Conservation (phyloP, 495 filamentous ascomycete genomes). For the Aspergillus homomorphus region DNA sequence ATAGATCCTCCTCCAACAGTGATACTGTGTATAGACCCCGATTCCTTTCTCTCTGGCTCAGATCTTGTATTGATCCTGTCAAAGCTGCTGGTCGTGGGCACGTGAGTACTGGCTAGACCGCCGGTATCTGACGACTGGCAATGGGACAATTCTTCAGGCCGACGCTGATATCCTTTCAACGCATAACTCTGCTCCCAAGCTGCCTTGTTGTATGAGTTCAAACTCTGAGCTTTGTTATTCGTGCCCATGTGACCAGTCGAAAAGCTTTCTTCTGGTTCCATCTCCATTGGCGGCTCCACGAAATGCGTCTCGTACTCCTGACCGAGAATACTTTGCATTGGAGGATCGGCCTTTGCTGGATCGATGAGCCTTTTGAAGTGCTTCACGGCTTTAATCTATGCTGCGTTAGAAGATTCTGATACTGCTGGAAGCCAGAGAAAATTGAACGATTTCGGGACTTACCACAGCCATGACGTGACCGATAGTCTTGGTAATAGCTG, state of each 20-base stretch:
- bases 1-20: slow-evolving; percentile 18
- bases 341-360: slow-evolving; percentile 41
- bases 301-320: slow-evolving; percentile 49
- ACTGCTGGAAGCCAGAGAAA: background rate
- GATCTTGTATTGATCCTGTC: slow-evolving; percentile 17
- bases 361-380: slow-evolving; percentile 71
- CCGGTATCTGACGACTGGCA: slow-evolving; percentile 21
- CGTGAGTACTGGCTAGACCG: slow-evolving; percentile 20
- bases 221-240: slow-evolving; percentile 41
- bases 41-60: slow-evolving; percentile 29
- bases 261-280: slow-evolving; percentile 45
- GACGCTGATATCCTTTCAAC: slow-evolving; percentile 46
- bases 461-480: slow-evolving; percentile 80
- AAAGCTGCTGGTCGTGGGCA: slow-evolving; percentile 19
- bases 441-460: slow-evolving; percentile 42
- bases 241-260: slow-evolving; percentile 19
- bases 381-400: slow-evolving; percentile 87
- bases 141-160: slow-evolving; percentile 20
- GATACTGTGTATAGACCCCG: slow-evolving; percentile 27
- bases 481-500: slow-evolving; percentile 87
- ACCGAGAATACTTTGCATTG: slow-evolving; percentile 57
- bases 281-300: slow-evolving; percentile 56
- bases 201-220: slow-evolving; percentile 51
- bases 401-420: slow-evolving; percentile 5
- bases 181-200: slow-evolving; percentile 47